Evolutionary conservation across 176 grass and related monocot genomes (phyloP), one percentile per base, ranked within the genome.

Genomic region (Saccharum spontaneum): DNA sequence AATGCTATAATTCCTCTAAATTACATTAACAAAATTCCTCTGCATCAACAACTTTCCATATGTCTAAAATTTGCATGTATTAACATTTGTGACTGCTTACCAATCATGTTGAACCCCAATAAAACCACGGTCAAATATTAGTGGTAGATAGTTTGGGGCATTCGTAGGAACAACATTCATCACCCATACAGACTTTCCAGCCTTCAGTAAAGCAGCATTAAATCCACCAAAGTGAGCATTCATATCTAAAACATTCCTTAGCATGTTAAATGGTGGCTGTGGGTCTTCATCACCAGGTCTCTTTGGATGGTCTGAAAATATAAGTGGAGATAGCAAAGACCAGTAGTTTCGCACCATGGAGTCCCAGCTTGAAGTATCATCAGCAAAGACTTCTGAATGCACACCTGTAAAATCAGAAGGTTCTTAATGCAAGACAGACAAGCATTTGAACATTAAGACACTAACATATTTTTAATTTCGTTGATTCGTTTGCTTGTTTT

Each of bases 291-390:
- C 97, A 76, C 97, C 97, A 30, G 97, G 97, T 84, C 97, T 89
- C 86, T 99, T 99, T 84, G 97, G 97, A 88, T 99, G 97, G 92
- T 99, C 97, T 69, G 97, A 99, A 87, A 96, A 99, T 86, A 99
- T 96, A 69, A 99, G 91, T 11, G 97, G 93, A 43, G 97, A 99
- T 57, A 99, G 79, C 83, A 99, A 90, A 73, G 97, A 96, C 97
- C 97, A 99, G 72, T 96, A 99, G 86, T 99, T 94, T 43, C 81
- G 87, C 81, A 92, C 88, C 78, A 94, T 87, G 5, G 88, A 89
- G 52, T 92, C 89, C 97, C 94, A 99, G 62, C 74, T 96, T 75
- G 90, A 83, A 72, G 88, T 82, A 86, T 99, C 92, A 85, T 91
- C 93, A 14, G 82, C 78, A 76, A 99, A 99, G 41, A 86, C 88